phyloP scores from a whole-genome alignment of 371 early-diverging fungal genomes.

The Mortierella sp. region DNA sequence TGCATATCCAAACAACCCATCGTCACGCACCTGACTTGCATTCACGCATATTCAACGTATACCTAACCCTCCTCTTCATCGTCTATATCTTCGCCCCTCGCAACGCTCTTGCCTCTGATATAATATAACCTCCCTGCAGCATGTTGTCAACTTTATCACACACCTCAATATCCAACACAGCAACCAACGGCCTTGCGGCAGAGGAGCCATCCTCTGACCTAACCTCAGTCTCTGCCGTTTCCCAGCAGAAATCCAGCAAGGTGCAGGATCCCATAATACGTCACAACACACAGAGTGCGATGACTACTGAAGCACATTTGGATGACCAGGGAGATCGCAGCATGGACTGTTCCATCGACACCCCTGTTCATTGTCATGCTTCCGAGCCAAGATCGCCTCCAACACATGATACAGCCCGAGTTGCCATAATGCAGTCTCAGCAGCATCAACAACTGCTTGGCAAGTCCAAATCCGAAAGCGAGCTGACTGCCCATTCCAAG shows the following conservation, averaged over 20 bases:
- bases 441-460: constrained; percentile 34
- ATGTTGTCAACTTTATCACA: constrained; percentile 37
- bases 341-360: constrained; percentile 19
- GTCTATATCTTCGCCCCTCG: no score
- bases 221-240: background rate
- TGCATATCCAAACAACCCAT: no score
- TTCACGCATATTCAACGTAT: no score
- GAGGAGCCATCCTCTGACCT: background rate
- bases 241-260: no score
- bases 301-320: constrained; percentile 2
- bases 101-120: background rate
- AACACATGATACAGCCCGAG: background rate
- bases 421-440: constrained; percentile 16
- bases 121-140: background rate
- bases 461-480: constrained; percentile 27
- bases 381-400: constrained; percentile 12
- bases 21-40: no score
- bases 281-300: constrained; percentile 6
- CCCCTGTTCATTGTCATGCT: constrained; percentile 21
- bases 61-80: no score
- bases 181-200: constrained; percentile 1
- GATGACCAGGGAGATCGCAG: background rate
- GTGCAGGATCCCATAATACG: constrained; percentile 2
- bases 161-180: constrained; percentile 30
- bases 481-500: background rate